Conservation (phyloP, 2,329 filamentous ascomycete genomes). For the Monilinia vaccinii-corymbosi region DNA sequence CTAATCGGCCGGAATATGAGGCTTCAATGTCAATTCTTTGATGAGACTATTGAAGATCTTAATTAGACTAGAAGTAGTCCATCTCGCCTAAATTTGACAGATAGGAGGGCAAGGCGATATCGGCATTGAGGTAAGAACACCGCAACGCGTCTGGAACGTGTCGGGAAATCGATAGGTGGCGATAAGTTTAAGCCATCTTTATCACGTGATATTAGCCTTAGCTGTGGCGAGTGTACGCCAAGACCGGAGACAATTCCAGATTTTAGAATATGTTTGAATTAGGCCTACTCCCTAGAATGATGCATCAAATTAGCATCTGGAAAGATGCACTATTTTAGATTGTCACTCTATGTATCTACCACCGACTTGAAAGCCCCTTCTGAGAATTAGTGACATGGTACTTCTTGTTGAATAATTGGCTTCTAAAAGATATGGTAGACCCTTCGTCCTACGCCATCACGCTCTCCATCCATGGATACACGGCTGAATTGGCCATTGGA, state of each 20-base stretch:
- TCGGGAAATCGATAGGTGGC: background rate
- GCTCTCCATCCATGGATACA: slow-evolving; percentile 54
- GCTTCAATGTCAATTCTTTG: background rate
- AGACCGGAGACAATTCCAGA: too few relatives aligned
- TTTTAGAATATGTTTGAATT: too few relatives aligned
- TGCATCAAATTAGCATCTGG: too few relatives aligned
- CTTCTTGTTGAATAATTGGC: background rate
- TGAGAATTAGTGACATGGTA: too few relatives aligned
- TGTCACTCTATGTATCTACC: too few relatives aligned
- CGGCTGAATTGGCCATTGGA: slow-evolving; percentile 45
- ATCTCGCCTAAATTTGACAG: background rate
- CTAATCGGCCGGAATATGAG: background rate
- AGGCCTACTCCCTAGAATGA: too few relatives aligned
- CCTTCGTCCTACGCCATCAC: slow-evolving; percentile 28
- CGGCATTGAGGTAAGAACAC: background rate
- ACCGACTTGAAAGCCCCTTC: too few relatives aligned
- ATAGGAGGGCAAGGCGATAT: background rate
- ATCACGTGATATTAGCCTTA: background rate
- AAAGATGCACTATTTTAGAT: too few relatives aligned
- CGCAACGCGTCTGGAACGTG: background rate
- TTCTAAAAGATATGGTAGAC: background rate
- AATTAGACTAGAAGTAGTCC: background rate
- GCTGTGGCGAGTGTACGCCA: background rate
- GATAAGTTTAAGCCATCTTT: background rate
- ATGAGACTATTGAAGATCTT: background rate